Evolutionary conservation across 2,329 filamentous ascomycete species (phyloP), one percentile per base, ranked within the genome.

Genomic region (Pseudogymnoascus sp.): DNA sequence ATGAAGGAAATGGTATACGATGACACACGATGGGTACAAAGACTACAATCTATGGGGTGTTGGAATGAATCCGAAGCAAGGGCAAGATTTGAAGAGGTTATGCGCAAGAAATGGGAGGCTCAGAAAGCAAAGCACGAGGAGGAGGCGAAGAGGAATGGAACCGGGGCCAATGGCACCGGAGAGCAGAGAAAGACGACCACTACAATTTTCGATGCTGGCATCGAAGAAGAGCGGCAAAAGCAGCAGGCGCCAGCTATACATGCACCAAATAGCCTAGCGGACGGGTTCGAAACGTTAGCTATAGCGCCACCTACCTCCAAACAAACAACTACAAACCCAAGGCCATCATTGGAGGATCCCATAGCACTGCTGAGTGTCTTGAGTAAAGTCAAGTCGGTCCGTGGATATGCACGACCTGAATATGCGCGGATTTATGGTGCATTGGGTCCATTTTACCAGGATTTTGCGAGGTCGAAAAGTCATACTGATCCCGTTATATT

Each of bases 1-100:
- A 85, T 97, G 82, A 88, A 89, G 72, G 94, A 99, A 76, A 99
- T 99, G 92, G 92, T 97, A 2, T 99, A 97, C 76, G 94, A 99
- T 74, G 94, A 99, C 74, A 91, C 92, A 59, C 84, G 93, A 78
- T 99, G 94, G 94, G 89, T 97, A 39, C 86, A 90, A 66, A 84
- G 90, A 66, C 76, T 99, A 62, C 89, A 89, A 72, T 86, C 83
- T 63, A 96, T 99, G 86, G 90, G 88, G 1, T 89, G 90, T 68
- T 99, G 94, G 94, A 88, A 96, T 71, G 94, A 99, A 72, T 75
- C 79, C 3, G 93, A 96, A 72, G 94, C 94, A 4, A 83, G 92
- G 65, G 86, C 84, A 68, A 80, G 90, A 61, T 90, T 91, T 61
- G 93, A 97, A 65, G 87, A 93, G 23, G 81, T 83, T 6, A 81